Evolutionary conservation across 495 filamentous ascomycete species (phyloP), one percentile per base, ranked within the genome.

Genomic region (Rhypophila decipiens): DNA sequence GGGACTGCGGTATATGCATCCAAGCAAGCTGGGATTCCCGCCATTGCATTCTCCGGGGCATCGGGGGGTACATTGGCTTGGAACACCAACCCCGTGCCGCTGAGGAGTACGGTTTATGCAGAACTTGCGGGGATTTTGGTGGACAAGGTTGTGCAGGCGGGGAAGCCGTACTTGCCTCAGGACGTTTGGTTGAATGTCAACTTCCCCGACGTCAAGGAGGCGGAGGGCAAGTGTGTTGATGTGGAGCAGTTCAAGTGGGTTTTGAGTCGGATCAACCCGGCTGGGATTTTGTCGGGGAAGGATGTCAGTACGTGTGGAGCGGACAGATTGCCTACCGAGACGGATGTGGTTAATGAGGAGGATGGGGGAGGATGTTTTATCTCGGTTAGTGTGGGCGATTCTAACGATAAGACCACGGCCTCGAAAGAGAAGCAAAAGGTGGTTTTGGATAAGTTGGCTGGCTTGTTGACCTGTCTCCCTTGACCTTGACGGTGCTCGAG

Each of bases 121-220:
- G 69, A 82, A 40, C 67, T 85, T 3, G 71, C 83, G 5, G 66
- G 72, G 13, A 78, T 74, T 27, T 47, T 87, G 2, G 79, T 76
- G 7, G 62, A 80, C 17, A 62, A 63, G 1, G 45, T 85, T 7
- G 41, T 82, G 1, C 65, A 55, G 8, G 67, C 75, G 8, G 79
- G 79, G n/a, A 66, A 60, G 10, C 83, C 83, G 0, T 85, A 82
- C 44, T 67, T 85, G 1, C 80, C 82, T 0, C 47, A 61, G 0
- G 66, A 74, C 38, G 67, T 76, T 11, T 87, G 72, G 71, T 69
- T 87, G 39, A 86, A 85, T 48, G 80, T 86, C 43, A 86, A 87
- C 59, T 85, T 80, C 56, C 75, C 76, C 2, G 60, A 64, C 10
- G 72, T 80, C 11, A n/a, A n/a, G n/a, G n/a, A n/a, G n/a, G n/a